Evolutionary conservation across 495 filamentous ascomycete species (phyloP).

Genomic region (Cercophora scortea): DNA sequence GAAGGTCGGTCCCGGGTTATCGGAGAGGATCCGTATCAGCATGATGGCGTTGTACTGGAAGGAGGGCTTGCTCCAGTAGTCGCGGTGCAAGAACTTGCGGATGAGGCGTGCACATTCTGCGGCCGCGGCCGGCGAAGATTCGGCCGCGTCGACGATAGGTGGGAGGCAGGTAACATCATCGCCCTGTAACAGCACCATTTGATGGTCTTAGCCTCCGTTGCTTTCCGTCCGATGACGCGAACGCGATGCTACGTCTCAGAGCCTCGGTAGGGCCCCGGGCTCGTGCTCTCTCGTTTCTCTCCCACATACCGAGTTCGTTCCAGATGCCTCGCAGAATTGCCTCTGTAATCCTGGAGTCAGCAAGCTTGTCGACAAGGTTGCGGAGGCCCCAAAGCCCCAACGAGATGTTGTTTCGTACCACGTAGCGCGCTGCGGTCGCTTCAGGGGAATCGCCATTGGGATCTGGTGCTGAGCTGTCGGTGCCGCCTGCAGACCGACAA

Average conservation of each 20-base stretch:
- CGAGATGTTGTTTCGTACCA: conserved; percentile 28
- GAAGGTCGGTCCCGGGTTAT: conserved; percentile 87
- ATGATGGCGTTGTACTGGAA: conserved; percentile 95
- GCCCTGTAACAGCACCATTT: conserved; percentile 38
- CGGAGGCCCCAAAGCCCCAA: no score
- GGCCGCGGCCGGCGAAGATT: conserved; percentile 81
- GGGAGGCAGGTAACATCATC: conserved; percentile 93
- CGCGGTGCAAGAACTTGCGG: conserved; percentile 69
- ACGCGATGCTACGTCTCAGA: neutral
- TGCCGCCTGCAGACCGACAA: conserved; percentile 4
- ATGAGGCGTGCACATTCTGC: conserved; percentile 67
- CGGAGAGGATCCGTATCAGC: conserved; percentile 83
- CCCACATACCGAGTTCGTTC: conserved; percentile 49
- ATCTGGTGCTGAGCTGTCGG: conserved; percentile 16
- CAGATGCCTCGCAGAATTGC: conserved; percentile 73
- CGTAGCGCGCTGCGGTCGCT: conserved; percentile 45
- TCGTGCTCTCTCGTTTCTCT: neutral
- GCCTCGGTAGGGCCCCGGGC: no score
- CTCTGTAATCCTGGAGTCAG: conserved; percentile 23
- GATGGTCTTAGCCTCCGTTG: neutral
- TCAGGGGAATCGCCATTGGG: conserved; percentile 45
- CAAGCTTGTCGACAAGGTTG: neutral
- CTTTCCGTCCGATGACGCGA: neutral
- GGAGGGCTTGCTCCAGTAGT: conserved; percentile 51
- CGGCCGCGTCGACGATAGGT: conserved; percentile 86